Conservation (phyloP, 768 basidiomycete genomes). For the Mycena sanguinolenta region DNA sequence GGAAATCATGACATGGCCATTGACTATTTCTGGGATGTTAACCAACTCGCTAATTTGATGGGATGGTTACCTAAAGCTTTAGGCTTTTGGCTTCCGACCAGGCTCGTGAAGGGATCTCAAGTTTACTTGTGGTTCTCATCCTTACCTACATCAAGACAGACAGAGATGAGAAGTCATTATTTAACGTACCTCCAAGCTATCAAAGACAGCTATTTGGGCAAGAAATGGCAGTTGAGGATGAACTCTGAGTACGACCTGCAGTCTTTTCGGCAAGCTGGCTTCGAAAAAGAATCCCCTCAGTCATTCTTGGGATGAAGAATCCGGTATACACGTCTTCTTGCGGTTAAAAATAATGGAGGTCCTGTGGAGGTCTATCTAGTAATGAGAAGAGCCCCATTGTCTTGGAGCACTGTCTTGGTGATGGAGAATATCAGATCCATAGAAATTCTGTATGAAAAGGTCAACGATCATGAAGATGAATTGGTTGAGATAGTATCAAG, state of each 20-base stretch:
- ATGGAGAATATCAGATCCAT: background rate
- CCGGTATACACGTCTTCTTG: too few species aligned
- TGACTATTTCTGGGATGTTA: too few species aligned
- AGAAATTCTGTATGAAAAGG: background rate
- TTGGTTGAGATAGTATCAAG: background rate
- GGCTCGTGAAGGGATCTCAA: background rate
- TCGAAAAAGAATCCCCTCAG: background rate
- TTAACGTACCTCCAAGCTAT: background rate
- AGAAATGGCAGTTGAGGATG: background rate
- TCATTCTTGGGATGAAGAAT: too few species aligned
- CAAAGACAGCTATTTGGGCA: background rate
- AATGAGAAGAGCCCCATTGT: too few species aligned
- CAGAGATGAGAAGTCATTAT: background rate
- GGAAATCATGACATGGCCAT: too few species aligned
- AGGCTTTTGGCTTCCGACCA: background rate
- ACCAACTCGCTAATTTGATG: background rate
- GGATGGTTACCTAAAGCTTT: background rate
- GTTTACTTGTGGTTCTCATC: background rate
- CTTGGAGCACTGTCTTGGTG: background rate
- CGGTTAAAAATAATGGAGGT: too few species aligned
- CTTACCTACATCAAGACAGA: background rate
- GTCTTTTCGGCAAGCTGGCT: background rate
- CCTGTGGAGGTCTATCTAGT: too few species aligned
- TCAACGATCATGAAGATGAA: background rate
- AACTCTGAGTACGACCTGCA: background rate